A percentile compares a stretch with the other conserved stretches of the same genome.
Conservation (phyloP, 495 filamentous ascomycete genomes). For the Penicillium bovifimosum region DNA sequence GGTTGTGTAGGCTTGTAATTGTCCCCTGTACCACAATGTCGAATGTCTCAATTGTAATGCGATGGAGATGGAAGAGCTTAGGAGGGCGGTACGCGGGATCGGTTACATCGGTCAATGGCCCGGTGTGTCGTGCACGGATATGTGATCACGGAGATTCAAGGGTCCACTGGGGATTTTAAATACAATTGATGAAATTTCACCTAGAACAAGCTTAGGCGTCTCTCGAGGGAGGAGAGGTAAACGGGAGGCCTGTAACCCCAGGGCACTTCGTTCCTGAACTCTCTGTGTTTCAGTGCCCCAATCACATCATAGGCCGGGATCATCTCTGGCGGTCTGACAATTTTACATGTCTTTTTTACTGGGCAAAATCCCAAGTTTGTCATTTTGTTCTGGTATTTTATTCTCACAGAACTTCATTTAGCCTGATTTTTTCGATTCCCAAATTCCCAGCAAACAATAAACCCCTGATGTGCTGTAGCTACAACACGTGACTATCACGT, state of each 20-base stretch:
- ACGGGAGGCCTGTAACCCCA: background rate
- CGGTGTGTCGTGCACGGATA: slow-evolving; percentile 4
- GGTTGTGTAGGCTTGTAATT: background rate
- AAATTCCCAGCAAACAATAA: background rate
- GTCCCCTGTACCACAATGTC: background rate
- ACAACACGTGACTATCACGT: slow-evolving; percentile 1
- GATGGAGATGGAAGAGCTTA: background rate
- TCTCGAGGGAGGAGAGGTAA: background rate
- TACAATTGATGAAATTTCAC: background rate
- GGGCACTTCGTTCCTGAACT: background rate
- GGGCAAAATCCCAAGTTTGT: background rate
- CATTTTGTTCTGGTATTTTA: background rate
- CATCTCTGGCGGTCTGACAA: slow-evolving; percentile 20
- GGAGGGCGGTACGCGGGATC: background rate
- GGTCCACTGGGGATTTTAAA: background rate
- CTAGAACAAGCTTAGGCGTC: background rate
- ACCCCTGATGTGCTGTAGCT: background rate
- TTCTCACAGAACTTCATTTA: background rate
- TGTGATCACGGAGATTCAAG: background rate
- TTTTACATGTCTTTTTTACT: background rate
- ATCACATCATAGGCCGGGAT: slow-evolving; percentile 19
- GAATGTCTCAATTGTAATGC: background rate
- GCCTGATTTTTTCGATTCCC: background rate
- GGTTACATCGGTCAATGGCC: slow-evolving; percentile 7
- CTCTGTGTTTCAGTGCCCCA: background rate